Percentiles rank a stretch among this genome's conserved stretches.
These are phyloP conservation scores for Fusarium marasasianum DNA, from an alignment of 2,329 filamentous ascomycete species.

Conservation along the genomic window DNA sequence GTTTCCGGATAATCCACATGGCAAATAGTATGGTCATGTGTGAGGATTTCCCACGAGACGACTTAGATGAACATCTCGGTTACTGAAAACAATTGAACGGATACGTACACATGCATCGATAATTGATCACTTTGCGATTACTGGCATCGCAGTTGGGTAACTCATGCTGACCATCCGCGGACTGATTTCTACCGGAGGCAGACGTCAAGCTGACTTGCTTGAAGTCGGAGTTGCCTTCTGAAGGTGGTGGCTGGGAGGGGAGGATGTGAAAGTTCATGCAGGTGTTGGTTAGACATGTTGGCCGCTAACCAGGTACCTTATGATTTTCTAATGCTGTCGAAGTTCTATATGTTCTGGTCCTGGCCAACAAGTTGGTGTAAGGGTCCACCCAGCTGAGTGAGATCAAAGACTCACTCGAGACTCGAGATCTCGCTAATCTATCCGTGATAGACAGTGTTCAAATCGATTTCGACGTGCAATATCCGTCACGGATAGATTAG, in stretches of 20 bases:
- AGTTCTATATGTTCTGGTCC: neutral
- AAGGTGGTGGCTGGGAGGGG: neutral
- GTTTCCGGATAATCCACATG: neutral
- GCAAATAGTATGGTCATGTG: neutral
- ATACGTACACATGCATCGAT: neutral
- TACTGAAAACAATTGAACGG: neutral
- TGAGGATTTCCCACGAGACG: neutral
- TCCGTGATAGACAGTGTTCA: slow-evolving; percentile 3
- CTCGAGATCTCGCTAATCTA: slow-evolving; percentile 32
- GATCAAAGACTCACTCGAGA: neutral
- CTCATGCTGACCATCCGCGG: neutral
- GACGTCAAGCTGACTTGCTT: neutral
- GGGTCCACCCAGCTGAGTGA: neutral
- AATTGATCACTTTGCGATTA: neutral
- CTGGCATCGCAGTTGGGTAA: neutral
- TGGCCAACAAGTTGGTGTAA: neutral
- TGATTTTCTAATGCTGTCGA: neutral
- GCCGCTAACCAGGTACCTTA: neutral
- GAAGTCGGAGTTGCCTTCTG: neutral
- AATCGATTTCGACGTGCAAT: neutral
- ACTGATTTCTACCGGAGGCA: neutral
- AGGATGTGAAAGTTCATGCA: neutral
- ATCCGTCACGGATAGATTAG: too few species aligned
- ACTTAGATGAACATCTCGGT: neutral
- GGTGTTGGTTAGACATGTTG: neutral